Evolutionary conservation across 345 rosid genomes (phyloP), one percentile per base, ranked within the genome.

Genomic region (Geranium rotundifolium): DNA sequence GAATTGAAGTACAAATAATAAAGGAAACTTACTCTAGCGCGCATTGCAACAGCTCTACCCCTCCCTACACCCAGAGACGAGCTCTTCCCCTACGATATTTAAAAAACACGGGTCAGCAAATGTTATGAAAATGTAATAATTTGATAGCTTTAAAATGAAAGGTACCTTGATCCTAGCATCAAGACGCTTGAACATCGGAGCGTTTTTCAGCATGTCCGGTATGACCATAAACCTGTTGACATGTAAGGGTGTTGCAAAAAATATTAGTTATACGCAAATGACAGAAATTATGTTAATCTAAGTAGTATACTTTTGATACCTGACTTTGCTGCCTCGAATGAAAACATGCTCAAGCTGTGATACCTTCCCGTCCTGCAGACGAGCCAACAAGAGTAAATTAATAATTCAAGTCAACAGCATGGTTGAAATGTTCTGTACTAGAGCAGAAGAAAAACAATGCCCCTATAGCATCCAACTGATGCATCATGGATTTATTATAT

Each of bases 121-220:
- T 1, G 17, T 29, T 30, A 18, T 18, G 19, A n/a, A 54, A 55
- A 49, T 19, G 34, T 49, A 59, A 17, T 52, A 16, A 19, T 12
- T 17, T 39, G 59, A 29, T 39, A n/a, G 63, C 59, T 65, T 16
- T 9, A 69, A 20, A 59, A 55, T 55, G 66, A 67, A 59, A 19
- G 15, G 58, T 73, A 82, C 96, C 91, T 90, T 93, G 76, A 83
- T 82, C 76, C 79, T 87, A 58, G 83, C 85, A 77, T 92, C 95
- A 63, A 88, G 78, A 27, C 96, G 96, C 80, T 86, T 84, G 79
- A 90, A 93, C 97, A 93, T 87, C 18, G 99, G 97, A 69, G 99
- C 96, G 56, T 90, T 86, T 82, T 93, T 93, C 67, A 90, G 80
- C 95, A 93, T 93, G 77, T 93, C 99, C 15, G 97, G 97, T 81